Base-by-base conservation (phyloP, 148 eudicot genomes). In the Camellia japonica region DNA sequence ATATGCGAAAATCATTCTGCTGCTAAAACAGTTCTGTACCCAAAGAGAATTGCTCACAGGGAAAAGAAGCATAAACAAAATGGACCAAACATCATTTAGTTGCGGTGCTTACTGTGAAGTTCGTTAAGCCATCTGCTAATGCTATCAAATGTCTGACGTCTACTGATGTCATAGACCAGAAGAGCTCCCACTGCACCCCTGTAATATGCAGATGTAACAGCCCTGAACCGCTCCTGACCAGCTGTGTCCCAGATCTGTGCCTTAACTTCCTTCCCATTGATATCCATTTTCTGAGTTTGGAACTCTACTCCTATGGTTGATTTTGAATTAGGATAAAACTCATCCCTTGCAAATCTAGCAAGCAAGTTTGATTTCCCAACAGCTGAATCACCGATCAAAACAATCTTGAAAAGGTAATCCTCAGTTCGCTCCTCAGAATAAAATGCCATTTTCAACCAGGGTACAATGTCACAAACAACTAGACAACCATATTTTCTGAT, bases 131-230 rank as follows among this genome's bases (percentile, higher is more conserved):
- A 95, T 87, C 97, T 90, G 82, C 92, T 90, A 13, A 95, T 84
- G 83, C 90, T 92, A 73, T 93, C 93, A 62, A 95, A 95, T 0
- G 98, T 95, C 79, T 84, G 97, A 52, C 91, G 97, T 75, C 94
- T 90, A 82, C 97, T 92, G 80, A 93, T 89, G 79, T 95, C 98
- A 85, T 93, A 95, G 51, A 95, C 98, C 81, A 95, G 78, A 80
- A 95, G 97, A 75, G 98, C 98, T 78, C 98, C 98, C 63, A 95
- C 98, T n/a, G 98, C 98, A 73, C 98, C 98, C 88, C 98, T 90
- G 72, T 95, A 95, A 74, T 95, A 93, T 46, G 98, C 98, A 73
- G 98, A 95, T 7, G 98, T 95, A 70, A 95, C 97, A 71, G 98
- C 98, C 86, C 97, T 93, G 87, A 95, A 95, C 78, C 99, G 91